These are phyloP conservation scores for Paecilomyces variotii DNA, from an alignment of 2,329 filamentous ascomycete species.

Conservation along the genomic window DNA sequence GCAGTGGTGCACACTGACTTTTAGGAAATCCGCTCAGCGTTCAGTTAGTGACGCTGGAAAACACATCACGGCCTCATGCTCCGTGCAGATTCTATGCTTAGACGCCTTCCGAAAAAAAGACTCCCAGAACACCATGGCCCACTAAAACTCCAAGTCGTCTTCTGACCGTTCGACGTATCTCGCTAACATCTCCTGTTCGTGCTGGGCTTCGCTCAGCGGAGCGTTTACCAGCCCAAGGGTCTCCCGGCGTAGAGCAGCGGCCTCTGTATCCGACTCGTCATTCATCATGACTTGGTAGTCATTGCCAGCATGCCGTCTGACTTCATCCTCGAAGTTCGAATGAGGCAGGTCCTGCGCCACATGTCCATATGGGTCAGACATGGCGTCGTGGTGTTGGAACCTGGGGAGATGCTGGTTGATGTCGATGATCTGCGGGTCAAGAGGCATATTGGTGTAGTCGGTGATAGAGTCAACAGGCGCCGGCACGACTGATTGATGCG, in stretches of 20 bases:
- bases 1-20: background rate
- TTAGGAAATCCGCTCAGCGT: background rate
- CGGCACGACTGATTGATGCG: constrained; percentile 24
- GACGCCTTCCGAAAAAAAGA: background rate
- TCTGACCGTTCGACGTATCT: constrained; percentile 32
- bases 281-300: constrained; percentile 38
- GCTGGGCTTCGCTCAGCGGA: constrained; percentile 30
- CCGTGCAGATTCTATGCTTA: background rate
- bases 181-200: constrained; percentile 32
- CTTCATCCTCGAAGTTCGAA: constrained; percentile 29
- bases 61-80: background rate
- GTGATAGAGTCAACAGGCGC: constrained; percentile 30
- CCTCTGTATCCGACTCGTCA: constrained; percentile 28
- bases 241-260: constrained; percentile 27
- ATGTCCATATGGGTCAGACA: constrained; percentile 26
- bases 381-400: constrained; percentile 31
- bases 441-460: constrained; percentile 44
- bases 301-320: constrained; percentile 29
- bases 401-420: constrained; percentile 37
- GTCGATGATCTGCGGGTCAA: constrained; percentile 55
- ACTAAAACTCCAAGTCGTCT: constrained; percentile 25
- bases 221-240: constrained; percentile 32
- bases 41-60: background rate
- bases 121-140: constrained; percentile 13
- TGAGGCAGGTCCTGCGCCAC: constrained; percentile 22